Percentiles rank a stretch among this genome's conserved stretches.
Conservation (phyloP, 352 stramenopile genomes). For the Pythium guiyangense region DNA sequence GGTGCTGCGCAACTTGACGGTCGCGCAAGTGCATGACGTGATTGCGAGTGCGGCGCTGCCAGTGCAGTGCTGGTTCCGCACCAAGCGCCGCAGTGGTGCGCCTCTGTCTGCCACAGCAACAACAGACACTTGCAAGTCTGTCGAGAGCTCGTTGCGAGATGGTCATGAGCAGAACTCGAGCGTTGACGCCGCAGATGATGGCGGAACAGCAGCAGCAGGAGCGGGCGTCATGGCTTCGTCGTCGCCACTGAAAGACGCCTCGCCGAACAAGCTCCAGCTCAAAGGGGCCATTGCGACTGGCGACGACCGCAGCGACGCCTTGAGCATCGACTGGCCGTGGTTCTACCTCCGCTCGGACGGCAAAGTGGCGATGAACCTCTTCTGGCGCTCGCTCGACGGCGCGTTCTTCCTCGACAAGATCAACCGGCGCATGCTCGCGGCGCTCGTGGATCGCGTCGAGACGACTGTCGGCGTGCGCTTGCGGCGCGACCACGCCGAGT, state of each 20-base stretch:
- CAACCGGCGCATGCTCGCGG: constrained; percentile 27
- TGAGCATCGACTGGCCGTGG: constrained; percentile 75
- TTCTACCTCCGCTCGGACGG: constrained; percentile 70
- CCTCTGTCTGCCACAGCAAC: too few species aligned
- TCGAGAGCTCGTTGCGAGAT: too few species aligned
- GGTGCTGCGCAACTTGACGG: constrained; percentile 23
- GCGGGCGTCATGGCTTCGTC: too few species aligned
- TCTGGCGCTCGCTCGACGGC: constrained; percentile 69
- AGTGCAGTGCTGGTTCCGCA: constrained; percentile 57
- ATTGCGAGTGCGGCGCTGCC: constrained; percentile 29
- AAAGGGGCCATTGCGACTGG: too few species aligned
- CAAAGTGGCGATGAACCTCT: constrained; percentile 82
- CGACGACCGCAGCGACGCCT: constrained; percentile 11
- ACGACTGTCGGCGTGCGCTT: constrained; percentile 33
- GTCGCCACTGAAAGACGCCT: too few species aligned
- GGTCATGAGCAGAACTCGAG: too few species aligned
- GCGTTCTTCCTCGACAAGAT: constrained; percentile 58
- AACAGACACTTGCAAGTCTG: too few species aligned
- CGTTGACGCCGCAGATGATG: too few species aligned
- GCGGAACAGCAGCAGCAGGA: too few species aligned
- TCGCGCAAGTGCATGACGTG: constrained; percentile 28
- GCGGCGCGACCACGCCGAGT: constrained; percentile 25
- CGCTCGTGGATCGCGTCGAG: constrained; percentile 27
- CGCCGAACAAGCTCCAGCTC: too few species aligned
- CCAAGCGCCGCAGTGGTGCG: constrained; percentile 32